Base-by-base conservation (phyloP, 345 rosid species). In the Rhodamnia rubescens region DNA sequence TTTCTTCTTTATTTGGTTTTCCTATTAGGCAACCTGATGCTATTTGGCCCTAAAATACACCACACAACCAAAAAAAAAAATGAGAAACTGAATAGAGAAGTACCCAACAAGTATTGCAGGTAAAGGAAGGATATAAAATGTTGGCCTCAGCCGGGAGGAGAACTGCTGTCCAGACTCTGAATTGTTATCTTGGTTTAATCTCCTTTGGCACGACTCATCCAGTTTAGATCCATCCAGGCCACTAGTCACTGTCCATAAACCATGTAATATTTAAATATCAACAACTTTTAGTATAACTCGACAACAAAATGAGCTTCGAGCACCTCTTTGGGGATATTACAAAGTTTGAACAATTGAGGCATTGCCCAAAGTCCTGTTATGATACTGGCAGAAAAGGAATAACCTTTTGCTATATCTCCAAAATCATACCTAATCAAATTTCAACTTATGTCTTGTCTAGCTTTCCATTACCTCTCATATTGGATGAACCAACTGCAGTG, bases 101-200 rank as follows among this genome's bases (percentile, higher is more conserved):
- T 93, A 97, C 99, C 99, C 99, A 83, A 97, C 97, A 87, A 96
- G 99, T 90, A 97, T 91, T 51, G 98, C 92, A 83, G 99, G 99
- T 78, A 96, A 93, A 57, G 99, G 99, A 90, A 96, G 95, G 87
- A 92, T 96, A 90, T 89, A 91, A 87, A 94, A 92, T 18, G 98
- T 90, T 6, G 99, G 98, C 89, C 92, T 93, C 84, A 93, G 89
- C 74, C 91, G 88, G 55, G 90, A 74, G 88, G 86, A 81, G 27
- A 81, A 83, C 81, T 88, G 95, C 84, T 89, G 94, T 87, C 93
- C 96, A 84, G 94, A 88, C 88, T 96, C 99, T 81, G 93, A 90
- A 89, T 90, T 88, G 86, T 90, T 89, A 84, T 96, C 99, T 85
- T 90, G 96, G 92, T 84, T 92, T 78, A 86, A 87, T 89, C 93